phyloP scores from a whole-genome alignment of 106 monocot species.

The Dendrobium chrysotoxum region DNA sequence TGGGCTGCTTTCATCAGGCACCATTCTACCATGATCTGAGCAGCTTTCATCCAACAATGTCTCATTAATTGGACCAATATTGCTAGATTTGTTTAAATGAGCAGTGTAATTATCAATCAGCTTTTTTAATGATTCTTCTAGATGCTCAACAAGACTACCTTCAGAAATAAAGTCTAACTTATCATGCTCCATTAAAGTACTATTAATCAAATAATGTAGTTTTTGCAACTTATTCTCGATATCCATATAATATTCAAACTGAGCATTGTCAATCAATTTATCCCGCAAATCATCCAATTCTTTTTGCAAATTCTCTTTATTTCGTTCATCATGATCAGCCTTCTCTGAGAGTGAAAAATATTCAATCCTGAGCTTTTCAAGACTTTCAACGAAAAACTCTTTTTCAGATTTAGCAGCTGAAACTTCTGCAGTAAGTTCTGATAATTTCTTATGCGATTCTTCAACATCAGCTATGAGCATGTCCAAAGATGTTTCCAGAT shows the following conservation, averaged over 20 bases:
- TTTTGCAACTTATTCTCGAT: slow-evolving; percentile 35
- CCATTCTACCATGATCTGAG: slow-evolving; percentile 16
- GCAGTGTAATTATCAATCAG: slow-evolving; percentile 48
- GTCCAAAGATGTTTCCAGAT: slow-evolving; percentile 60
- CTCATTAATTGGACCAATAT: slow-evolving; percentile 12
- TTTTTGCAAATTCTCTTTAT: slow-evolving; percentile 51
- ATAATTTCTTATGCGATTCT: slow-evolving; percentile 68
- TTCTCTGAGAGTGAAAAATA: slow-evolving; percentile 53
- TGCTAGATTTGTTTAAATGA: slow-evolving; percentile 20
- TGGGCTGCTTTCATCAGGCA: slow-evolving; percentile 7
- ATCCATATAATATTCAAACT: slow-evolving; percentile 20
- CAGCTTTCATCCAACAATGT: slow-evolving; percentile 14
- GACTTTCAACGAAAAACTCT: slow-evolving; percentile 52
- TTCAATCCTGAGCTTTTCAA: slow-evolving; percentile 65
- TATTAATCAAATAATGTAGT: slow-evolving; percentile 39
- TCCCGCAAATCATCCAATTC: slow-evolving; percentile 46
- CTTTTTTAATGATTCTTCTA: slow-evolving; percentile 46
- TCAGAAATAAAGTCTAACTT: slow-evolving; percentile 13
- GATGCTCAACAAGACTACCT: slow-evolving; percentile 18
- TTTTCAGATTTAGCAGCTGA: slow-evolving; percentile 54
- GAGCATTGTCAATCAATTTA: slow-evolving; percentile 36
- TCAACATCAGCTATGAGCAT: slow-evolving; percentile 60
- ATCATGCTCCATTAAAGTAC: slow-evolving; percentile 34
- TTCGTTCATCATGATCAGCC: slow-evolving; percentile 48
- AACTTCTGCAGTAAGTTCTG: slow-evolving; percentile 60